These are phyloP conservation scores for Aspergillus sclerotioniger DNA, from an alignment of 495 filamentous ascomycete species.

Conservation along the genomic window DNA sequence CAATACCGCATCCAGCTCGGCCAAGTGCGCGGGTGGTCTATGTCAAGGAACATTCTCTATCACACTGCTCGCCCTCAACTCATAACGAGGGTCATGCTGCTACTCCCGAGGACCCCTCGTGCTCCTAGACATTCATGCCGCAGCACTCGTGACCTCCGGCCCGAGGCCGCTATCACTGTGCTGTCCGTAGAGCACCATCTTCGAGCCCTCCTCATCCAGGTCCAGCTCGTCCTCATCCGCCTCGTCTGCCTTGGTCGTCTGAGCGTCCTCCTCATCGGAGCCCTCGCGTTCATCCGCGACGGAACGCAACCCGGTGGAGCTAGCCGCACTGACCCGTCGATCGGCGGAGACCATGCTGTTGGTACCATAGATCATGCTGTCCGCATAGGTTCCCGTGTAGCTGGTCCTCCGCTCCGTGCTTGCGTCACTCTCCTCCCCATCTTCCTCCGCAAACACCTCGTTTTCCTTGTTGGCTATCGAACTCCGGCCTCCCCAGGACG, in stretches of 20 bases:
- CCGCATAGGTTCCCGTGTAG: conserved; percentile 47
- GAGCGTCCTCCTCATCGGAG: conserved; percentile 16
- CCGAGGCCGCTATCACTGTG: conserved; percentile 47
- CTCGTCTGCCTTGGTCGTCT: conserved; percentile 16
- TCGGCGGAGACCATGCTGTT: conserved; percentile 49
- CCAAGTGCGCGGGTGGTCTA: background rate
- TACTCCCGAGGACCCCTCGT: background rate
- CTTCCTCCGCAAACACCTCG: conserved; percentile 54
- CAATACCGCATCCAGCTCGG: conserved; percentile 2
- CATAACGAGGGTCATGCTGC: conserved; percentile 12
- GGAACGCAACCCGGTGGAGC: conserved; percentile 29
- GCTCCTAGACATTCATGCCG: conserved; percentile 12
- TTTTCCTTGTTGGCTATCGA: conserved; percentile 60
- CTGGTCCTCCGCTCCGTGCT: conserved; percentile 54
- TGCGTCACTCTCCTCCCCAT: conserved; percentile 47
- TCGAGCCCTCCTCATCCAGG: conserved; percentile 31
- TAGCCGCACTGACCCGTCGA: conserved; percentile 51
- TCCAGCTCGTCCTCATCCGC: conserved; percentile 14
- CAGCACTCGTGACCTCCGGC: conserved; percentile 39
- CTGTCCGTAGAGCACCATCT: conserved; percentile 38
- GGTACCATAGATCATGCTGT: conserved; percentile 48
- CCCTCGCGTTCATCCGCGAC: conserved; percentile 15
- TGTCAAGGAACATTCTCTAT: conserved; percentile 1
- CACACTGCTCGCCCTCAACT: background rate
- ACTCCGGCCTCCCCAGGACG: conserved; percentile 65